Percentiles rank a stretch among this genome's conserved stretches.
These are phyloP conservation scores for Saccharomycopsis sp. DNA, from an alignment of 805 yeast genomes.

Conservation along the genomic window DNA sequence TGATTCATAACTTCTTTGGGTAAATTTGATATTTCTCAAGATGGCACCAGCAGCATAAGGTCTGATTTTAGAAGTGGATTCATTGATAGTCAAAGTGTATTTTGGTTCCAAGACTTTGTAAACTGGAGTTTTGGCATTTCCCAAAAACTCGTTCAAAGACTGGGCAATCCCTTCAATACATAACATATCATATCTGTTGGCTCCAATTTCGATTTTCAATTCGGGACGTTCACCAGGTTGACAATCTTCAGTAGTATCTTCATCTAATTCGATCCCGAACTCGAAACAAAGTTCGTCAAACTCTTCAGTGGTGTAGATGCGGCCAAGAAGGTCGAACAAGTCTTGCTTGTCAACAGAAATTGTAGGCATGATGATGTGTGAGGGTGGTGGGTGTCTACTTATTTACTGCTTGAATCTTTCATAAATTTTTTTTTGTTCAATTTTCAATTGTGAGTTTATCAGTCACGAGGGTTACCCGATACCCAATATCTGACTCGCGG, in stretches of 20 bases:
- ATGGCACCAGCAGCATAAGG: constrained; percentile 96
- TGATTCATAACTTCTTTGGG: constrained; percentile 80
- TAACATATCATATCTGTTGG: constrained; percentile 96
- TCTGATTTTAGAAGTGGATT: constrained; percentile 64
- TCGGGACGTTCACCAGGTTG: constrained; percentile 89
- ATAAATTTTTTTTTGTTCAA: no score
- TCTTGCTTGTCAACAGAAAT: constrained; percentile 91
- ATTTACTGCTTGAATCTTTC: no score
- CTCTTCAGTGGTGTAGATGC: constrained; percentile 68
- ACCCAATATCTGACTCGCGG: no score
- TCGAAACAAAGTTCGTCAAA: constrained; percentile 96
- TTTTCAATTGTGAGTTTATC: no score
- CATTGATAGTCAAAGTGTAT: constrained; percentile 57
- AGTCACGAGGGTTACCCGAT: no score
- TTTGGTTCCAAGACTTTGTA: constrained; percentile 55
- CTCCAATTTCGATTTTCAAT: constrained; percentile 92
- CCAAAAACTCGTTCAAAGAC: constrained; percentile 84
- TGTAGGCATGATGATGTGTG: constrained; percentile 96
- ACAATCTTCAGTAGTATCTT: constrained; percentile 78
- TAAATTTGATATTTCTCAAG: constrained; percentile 72
- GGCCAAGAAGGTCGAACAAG: constrained; percentile 70
- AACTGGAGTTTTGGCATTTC: constrained; percentile 52
- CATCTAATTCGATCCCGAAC: constrained; percentile 95
- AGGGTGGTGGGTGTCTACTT: no score
- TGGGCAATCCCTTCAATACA: constrained; percentile 98